Evolutionary conservation across 352 stramenopile species (phyloP).

Genomic region (Phytophthora ramorum): DNA sequence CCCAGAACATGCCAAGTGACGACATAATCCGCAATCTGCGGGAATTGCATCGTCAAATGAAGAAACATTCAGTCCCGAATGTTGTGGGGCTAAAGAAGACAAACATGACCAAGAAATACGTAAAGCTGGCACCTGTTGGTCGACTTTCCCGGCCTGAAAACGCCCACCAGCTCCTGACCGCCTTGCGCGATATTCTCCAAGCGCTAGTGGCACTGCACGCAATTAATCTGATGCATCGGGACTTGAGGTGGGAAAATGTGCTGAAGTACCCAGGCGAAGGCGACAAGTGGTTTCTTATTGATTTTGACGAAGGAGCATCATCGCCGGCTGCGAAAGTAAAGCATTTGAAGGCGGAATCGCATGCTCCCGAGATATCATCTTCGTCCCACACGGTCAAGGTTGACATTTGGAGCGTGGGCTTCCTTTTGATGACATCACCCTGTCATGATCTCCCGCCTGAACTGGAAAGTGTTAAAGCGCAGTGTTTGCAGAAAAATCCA

Average conservation of each 20-base stretch:
- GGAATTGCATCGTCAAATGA: slow-evolving; percentile 15
- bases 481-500: slow-evolving; percentile 15
- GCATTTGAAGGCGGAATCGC: slow-evolving; percentile 29
- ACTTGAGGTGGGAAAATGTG: slow-evolving; percentile 28
- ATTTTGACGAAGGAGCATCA: slow-evolving; percentile 20
- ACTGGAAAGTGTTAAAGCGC: slow-evolving; percentile 1
- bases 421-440: slow-evolving; percentile 16
- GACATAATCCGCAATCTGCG: slow-evolving; percentile 12
- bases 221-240: slow-evolving; percentile 26
- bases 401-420: slow-evolving; percentile 25
- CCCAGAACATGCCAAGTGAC: slow-evolving; percentile 10
- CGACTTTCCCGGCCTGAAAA: slow-evolving; percentile 6
- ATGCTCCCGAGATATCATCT: slow-evolving; percentile 24
- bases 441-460: slow-evolving; percentile 11
- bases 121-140: slow-evolving; percentile 15
- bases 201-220: slow-evolving; percentile 21
- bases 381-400: slow-evolving; percentile 21
- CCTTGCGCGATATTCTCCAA: slow-evolving; percentile 21
- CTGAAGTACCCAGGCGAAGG: slow-evolving; percentile 19
- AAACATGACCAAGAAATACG: slow-evolving; percentile 20
- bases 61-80: slow-evolving; percentile 10
- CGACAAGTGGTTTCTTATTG: slow-evolving; percentile 23
- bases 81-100: slow-evolving; percentile 16
- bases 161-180: slow-evolving; percentile 10
- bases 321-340: slow-evolving; percentile 5